These are phyloP conservation scores for Darksidea phi DNA, from an alignment of 495 filamentous ascomycete species.

Conservation along the genomic window DNA sequence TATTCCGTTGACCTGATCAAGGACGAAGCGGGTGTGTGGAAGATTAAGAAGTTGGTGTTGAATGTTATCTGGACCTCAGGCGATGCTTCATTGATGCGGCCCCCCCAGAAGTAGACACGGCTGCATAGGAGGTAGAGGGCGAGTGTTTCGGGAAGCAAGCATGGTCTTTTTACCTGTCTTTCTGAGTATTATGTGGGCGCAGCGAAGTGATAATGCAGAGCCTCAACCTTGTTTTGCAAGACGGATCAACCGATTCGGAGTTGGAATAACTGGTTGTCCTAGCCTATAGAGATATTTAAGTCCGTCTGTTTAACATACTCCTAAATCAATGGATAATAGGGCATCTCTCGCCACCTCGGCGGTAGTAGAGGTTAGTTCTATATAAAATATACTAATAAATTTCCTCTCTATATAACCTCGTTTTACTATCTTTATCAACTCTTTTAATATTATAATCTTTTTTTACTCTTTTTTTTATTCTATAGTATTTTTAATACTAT, in stretches of 20 bases:
- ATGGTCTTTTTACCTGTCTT: slow-evolving; percentile 14
- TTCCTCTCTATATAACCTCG: no score
- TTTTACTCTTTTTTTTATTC: no score
- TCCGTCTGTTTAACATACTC: slow-evolving; percentile 8
- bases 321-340: slow-evolving; percentile 4
- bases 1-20: slow-evolving; percentile 26
- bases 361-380: no score
- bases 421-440: no score
- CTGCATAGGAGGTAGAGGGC: slow-evolving; percentile 12
- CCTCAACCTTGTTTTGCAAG: slow-evolving; percentile 13
- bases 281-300: slow-evolving; percentile 7
- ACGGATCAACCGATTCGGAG: slow-evolving; percentile 12
- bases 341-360: no score
- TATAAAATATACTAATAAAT: no score
- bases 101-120: slow-evolving; percentile 8
- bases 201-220: slow-evolving; percentile 14
- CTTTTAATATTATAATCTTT: no score
- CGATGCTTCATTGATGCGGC: slow-evolving; percentile 20
- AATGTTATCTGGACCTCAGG: slow-evolving; percentile 25
- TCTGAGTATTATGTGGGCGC: slow-evolving; percentile 4
- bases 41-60: slow-evolving; percentile 25
- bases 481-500: no score
- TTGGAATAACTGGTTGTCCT: slow-evolving; percentile 4
- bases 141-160: slow-evolving; percentile 16
- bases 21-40: slow-evolving; percentile 23